Evolutionary conservation across 2,329 filamentous ascomycete genomes (phyloP), one percentile per base, ranked within the genome.

Genomic region (Xylaria arbuscula): DNA sequence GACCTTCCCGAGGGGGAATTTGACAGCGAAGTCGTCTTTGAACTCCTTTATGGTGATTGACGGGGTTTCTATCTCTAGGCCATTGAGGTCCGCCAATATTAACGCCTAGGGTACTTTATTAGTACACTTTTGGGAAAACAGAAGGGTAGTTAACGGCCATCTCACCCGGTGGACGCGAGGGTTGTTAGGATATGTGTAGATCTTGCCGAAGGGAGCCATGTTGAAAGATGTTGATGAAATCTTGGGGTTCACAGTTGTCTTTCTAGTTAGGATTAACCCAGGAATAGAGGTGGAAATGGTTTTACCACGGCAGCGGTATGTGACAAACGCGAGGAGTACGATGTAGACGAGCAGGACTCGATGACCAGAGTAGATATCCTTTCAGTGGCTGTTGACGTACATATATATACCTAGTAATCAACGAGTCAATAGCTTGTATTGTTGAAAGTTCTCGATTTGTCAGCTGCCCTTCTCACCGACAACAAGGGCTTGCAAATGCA

Each of bases 1-100:
- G 9, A 86, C 81, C 73, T 86, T 87, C 73, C 84, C 85, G 47
- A 84, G 74, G 11, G 85, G 83, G 77, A 86, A 87, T 72, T 86
- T 86, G 76, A 81, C 68, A 15, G 83, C 75, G 78, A 82, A 87
- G 3, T 83, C 82, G n/a, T 77, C 78, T 79, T 85, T 86, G 68
- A 80, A 81, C 56, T 78, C 75, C 63, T 77, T 75, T 71, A 83
- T 80, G 48, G 76, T 67, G 76, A 84, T 86, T n/a, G 79, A 76
- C 7, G 62, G 73, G 32, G 76, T 3, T 9, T 77, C 65, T n/a
- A 83, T 57, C 54, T 80, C 77, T 55, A 82, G 77, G 60, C 77
- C 80, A 68, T 83, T 84, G 54, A 84, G 45, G 10, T 75, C 77
- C 13, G 80, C 81, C 19, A 78, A 65, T 51, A 79, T 76, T 71